Conservation (phyloP, 495 filamentous ascomycete species). For the Neurospora africana region DNA sequence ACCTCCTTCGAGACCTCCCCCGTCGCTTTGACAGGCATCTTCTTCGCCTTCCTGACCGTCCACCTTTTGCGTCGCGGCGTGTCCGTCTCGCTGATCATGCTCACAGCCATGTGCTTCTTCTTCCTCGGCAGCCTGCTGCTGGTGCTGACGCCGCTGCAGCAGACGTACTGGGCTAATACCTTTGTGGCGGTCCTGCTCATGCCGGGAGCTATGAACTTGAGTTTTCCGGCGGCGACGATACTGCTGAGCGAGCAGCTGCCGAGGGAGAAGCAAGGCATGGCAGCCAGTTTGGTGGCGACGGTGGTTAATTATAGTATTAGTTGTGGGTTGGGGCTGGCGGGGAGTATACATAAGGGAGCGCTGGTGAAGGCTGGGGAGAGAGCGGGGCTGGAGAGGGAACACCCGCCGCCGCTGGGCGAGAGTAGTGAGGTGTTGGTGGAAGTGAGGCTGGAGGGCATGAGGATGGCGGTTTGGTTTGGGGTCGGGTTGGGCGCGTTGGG, state of each 20-base stretch:
- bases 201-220: conserved; percentile 44
- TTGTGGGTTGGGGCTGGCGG: conserved; percentile 36
- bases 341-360: conserved; percentile 24
- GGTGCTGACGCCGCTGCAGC: conserved; percentile 32
- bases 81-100: conserved; percentile 34
- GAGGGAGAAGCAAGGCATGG: conserved; percentile 51
- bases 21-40: conserved; percentile 24
- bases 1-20: conserved; percentile 18
- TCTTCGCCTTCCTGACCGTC: conserved; percentile 32
- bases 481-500: conserved; percentile 41
- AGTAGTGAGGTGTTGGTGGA: conserved; percentile 2
- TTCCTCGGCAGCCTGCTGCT: conserved; percentile 33
- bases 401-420: background rate
- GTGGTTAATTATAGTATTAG: conserved; percentile 35
- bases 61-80: conserved; percentile 30
- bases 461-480: conserved; percentile 46
- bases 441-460: conserved; percentile 38
- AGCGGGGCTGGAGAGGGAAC: background rate
- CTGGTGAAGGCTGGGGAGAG: background rate
- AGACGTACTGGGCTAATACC: conserved; percentile 50
- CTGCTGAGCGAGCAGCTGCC: conserved; percentile 46
- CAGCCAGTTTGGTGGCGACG: conserved; percentile 30
- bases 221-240: conserved; percentile 36
- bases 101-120: conserved; percentile 31
- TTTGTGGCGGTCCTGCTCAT: conserved; percentile 48